phyloP scores from a whole-genome alignment of 2,329 filamentous ascomycete species.

The Shiraia bambusicola region DNA sequence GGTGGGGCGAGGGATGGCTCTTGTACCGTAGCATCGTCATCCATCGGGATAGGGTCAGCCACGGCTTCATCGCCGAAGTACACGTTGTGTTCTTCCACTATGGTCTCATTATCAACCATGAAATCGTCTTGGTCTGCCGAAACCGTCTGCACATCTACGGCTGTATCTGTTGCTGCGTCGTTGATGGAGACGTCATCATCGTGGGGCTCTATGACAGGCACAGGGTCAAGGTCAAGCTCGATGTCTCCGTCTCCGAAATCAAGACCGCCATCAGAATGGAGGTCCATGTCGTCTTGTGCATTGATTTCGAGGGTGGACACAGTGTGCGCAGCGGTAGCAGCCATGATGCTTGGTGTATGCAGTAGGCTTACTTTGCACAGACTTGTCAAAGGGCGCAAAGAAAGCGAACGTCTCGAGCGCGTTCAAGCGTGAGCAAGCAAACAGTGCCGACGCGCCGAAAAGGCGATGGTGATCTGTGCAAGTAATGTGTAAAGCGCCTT shows the following conservation, averaged over 20 bases:
- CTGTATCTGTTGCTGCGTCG: slow-evolving; percentile 47
- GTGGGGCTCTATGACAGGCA: slow-evolving; percentile 14
- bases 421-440: slow-evolving; percentile 18
- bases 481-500: too few species aligned
- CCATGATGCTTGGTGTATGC: slow-evolving; percentile 6
- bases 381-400: not conserved
- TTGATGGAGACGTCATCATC: slow-evolving; percentile 59
- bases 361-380: not conserved
- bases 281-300: slow-evolving; percentile 55
- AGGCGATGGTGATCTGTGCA: too few species aligned
- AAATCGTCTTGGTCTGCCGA: slow-evolving; percentile 36
- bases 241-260: slow-evolving; percentile 59
- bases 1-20: slow-evolving; percentile 5
- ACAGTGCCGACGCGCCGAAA: slow-evolving; percentile 7
- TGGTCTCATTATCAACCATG: slow-evolving; percentile 41
- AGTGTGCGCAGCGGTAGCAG: slow-evolving; percentile 27
- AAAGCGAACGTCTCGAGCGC: slow-evolving; percentile 12
- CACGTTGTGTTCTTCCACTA: slow-evolving; percentile 31
- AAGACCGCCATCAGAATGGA: slow-evolving; percentile 52
- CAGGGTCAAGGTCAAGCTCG: slow-evolving; percentile 55
- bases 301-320: slow-evolving; percentile 33
- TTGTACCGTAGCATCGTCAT: slow-evolving; percentile 2
- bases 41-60: slow-evolving; percentile 3
- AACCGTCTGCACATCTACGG: slow-evolving; percentile 16
- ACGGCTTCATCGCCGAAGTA: slow-evolving; percentile 13